Evolutionary conservation across 352 stramenopile species (phyloP).

Genomic region (Pythium coloratum): DNA sequence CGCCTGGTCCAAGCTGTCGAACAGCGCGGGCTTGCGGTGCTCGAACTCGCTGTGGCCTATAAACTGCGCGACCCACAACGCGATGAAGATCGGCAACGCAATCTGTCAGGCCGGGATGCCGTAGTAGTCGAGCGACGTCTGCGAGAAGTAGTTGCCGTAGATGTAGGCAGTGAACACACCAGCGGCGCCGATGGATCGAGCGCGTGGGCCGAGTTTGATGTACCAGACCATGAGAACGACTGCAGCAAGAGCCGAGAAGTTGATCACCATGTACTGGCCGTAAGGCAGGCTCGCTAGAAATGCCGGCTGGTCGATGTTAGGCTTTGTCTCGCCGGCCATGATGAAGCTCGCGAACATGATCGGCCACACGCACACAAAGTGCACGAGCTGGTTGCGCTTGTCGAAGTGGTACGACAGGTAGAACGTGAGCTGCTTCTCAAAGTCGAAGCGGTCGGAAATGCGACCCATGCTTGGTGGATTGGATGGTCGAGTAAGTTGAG

Average conservation of each 20-base stretch:
- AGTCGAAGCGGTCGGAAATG: conserved; percentile 62
- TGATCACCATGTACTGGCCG: conserved; percentile 60
- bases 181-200: conserved; percentile 50
- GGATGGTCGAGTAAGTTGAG: too few species aligned
- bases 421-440: conserved; percentile 84
- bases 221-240: conserved; percentile 80
- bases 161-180: conserved; percentile 54
- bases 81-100: conserved; percentile 54
- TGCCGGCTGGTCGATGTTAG: conserved; percentile 31
- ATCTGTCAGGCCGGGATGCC: conserved; percentile 51
- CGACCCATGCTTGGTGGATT: conserved; percentile 33
- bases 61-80: conserved; percentile 79
- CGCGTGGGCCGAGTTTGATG: conserved; percentile 55
- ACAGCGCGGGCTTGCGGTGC: conserved; percentile 74
- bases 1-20: conserved; percentile 85
- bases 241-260: conserved; percentile 52
- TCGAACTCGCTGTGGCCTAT: conserved; percentile 86
- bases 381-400: conserved; percentile 75
- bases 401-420: conserved; percentile 88
- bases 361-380: conserved; percentile 84
- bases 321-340: conserved; percentile 47
- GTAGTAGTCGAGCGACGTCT: conserved; percentile 34
- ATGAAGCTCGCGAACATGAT: conserved; percentile 78
- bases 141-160: conserved; percentile 58
- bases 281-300: conserved; percentile 31